A percentile compares a stretch with the other conserved stretches of the same genome.
phyloP scores from a whole-genome alignment of 2,329 filamentous ascomycete species.

The Plectosphaerella sp. region DNA sequence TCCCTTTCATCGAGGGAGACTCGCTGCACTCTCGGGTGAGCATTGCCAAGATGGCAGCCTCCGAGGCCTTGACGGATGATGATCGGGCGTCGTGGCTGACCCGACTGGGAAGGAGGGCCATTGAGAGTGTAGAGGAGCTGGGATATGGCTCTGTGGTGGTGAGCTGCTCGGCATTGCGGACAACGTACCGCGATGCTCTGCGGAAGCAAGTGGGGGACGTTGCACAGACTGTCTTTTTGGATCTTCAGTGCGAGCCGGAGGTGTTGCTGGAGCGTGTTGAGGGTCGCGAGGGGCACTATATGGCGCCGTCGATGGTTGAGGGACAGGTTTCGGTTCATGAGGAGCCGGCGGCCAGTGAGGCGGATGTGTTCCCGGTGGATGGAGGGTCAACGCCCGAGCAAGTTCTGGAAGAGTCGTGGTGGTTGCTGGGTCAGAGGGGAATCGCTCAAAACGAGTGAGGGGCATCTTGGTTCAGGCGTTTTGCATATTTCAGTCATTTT shows the following conservation, averaged over 20 bases:
- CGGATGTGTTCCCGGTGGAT: conserved; percentile 27
- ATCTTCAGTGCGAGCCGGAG: conserved; percentile 26
- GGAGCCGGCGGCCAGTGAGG: conserved; percentile 19
- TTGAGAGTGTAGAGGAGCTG: conserved; percentile 19
- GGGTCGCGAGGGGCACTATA: conserved; percentile 26
- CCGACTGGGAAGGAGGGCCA: conserved; percentile 16
- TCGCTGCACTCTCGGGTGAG: conserved; percentile 26
- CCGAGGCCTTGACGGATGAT: conserved; percentile 23
- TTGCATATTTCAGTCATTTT: too few species aligned
- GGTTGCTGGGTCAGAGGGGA: conserved; percentile 10
- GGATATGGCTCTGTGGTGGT: conserved; percentile 23
- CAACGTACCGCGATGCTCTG: conserved; percentile 25
- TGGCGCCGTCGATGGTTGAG: conserved; percentile 28
- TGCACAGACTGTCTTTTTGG: conserved; percentile 24
- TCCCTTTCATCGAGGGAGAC: conserved; percentile 36
- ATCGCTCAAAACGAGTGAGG: not conserved
- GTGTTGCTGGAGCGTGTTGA: conserved; percentile 20
- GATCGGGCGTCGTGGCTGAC: conserved; percentile 25
- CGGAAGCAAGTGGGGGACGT: conserved; percentile 13
- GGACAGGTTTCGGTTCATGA: conserved; percentile 27
- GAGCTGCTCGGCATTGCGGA: conserved; percentile 33
- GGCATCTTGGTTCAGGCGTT: not conserved
- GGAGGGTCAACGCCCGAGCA: conserved; percentile 7
- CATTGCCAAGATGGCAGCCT: conserved; percentile 24
- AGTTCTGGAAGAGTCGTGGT: conserved; percentile 14